phyloP scores from a whole-genome alignment of 192 early-diverging fungal genomes.

The Podila verticillata region DNA sequence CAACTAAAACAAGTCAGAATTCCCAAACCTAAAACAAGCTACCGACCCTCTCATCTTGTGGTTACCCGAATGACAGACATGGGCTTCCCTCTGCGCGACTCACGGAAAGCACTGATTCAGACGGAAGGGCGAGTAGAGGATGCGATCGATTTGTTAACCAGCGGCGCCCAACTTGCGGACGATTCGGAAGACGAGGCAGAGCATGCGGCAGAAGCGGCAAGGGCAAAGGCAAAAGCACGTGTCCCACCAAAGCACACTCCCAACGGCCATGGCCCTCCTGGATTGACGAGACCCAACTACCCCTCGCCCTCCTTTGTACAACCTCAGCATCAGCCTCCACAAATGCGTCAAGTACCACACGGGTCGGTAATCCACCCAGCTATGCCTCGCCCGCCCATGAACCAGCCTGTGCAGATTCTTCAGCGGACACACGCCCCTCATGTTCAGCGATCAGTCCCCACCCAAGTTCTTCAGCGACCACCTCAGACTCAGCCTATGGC shows the following conservation, averaged over 20 bases:
- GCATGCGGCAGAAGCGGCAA: conserved; percentile 32
- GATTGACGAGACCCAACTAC: background rate
- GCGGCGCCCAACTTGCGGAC: conserved; percentile 35
- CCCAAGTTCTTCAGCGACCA: conserved; percentile 46
- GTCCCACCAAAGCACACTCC: background rate
- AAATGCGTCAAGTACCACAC: conserved; percentile 10
- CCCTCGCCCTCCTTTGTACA: background rate
- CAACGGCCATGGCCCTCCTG: background rate
- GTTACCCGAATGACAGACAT: conserved; percentile 46
- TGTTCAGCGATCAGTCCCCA: conserved; percentile 37
- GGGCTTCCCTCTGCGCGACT: conserved; percentile 46
- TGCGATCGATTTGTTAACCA: conserved; percentile 46
- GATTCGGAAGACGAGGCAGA: conserved; percentile 50
- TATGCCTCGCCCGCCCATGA: conserved; percentile 6
- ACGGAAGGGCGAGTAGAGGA: conserved; percentile 43
- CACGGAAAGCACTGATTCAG: conserved; percentile 43
- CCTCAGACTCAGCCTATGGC: conserved; percentile 1
- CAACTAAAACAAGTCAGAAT: conserved; percentile 9
- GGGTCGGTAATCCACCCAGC: conserved; percentile 16
- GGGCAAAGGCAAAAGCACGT: conserved; percentile 13
- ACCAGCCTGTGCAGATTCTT: conserved; percentile 49
- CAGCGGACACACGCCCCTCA: conserved; percentile 40
- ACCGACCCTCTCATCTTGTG: conserved; percentile 46
- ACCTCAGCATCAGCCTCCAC: background rate
- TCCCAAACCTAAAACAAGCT: conserved; percentile 45